Percentiles rank a stretch among this genome's conserved stretches.
phyloP scores from a whole-genome alignment of 2,329 filamentous ascomycete genomes.

The Pestalotiopsis sp. region DNA sequence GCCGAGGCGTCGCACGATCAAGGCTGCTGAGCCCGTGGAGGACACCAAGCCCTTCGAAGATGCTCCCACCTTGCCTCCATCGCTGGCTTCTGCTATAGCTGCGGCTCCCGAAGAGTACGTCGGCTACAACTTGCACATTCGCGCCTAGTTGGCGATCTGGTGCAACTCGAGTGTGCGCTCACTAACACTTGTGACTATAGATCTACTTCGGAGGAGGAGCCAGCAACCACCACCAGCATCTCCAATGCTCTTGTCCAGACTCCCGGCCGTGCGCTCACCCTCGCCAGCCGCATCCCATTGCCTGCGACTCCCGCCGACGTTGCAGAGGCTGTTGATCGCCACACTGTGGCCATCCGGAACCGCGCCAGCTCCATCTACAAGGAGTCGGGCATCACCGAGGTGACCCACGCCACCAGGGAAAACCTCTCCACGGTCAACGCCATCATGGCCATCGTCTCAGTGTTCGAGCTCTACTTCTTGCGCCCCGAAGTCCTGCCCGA shows the following conservation, averaged over 20 bases:
- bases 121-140: slow-evolving; percentile 69
- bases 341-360: slow-evolving; percentile 66
- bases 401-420: slow-evolving; percentile 67
- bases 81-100: slow-evolving; percentile 24
- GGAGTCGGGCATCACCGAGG: slow-evolving; percentile 67
- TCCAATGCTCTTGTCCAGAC: slow-evolving; percentile 51
- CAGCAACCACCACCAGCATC: slow-evolving; percentile 30
- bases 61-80: slow-evolving; percentile 51
- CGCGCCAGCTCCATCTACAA: slow-evolving; percentile 67
- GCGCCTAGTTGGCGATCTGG: slow-evolving; percentile 44
- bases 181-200: slow-evolving; percentile 54
- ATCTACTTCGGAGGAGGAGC: slow-evolving; percentile 29
- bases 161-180: slow-evolving; percentile 43
- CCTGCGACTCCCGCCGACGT: slow-evolving; percentile 81
- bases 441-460: slow-evolving; percentile 68
- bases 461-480: slow-evolving; percentile 72
- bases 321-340: slow-evolving; percentile 74
- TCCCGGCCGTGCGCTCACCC: slow-evolving; percentile 53
- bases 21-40: slow-evolving; percentile 25
- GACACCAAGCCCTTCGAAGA: slow-evolving; percentile 48
- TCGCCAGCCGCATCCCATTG: slow-evolving; percentile 67
- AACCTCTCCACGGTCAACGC: slow-evolving; percentile 72
- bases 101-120: slow-evolving; percentile 69
- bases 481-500: slow-evolving; percentile 72
- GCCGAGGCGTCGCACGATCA: slow-evolving; percentile 36